Evolutionary conservation across 805 yeast genomes (phyloP), one percentile per base, ranked within the genome.

Genomic region (Wickerhamiella qilinensis): DNA sequence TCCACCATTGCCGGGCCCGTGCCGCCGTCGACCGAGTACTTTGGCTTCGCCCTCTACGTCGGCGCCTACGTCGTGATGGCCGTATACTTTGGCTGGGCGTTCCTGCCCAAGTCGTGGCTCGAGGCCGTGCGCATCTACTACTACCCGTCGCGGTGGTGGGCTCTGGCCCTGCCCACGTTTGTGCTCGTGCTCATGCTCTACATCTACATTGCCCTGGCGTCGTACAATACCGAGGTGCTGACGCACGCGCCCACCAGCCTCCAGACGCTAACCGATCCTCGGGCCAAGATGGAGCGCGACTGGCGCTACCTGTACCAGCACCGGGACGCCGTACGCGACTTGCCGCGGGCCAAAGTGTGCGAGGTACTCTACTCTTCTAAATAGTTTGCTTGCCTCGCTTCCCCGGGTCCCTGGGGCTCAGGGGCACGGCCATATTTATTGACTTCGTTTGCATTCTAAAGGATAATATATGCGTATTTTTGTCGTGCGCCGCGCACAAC

Each of bases 71-170:
- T 75, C 2, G 64, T 70, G 0, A 63, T 82, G 20, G 41, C 65
- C 2, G 56, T 69, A 4, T 80, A 81, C 68, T 45, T 76, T 2
- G 43, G 70, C 3, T 88, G 97, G 96, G 72, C 93, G 1, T 51
- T 79, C 3, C 51, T 75, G 0, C 96, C 96, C 0, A 69, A 71
- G 29, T 44, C 51, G n/a, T 49, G 69, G 27, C 67, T 79, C 31
- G 65, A 73, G 40, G 48, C 49, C 7, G 46, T 73, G 22, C 75
- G 74, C 15, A 71, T 78, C 16, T 71, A 68, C 49, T 85, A 75
- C 56, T 80, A 76, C 48, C 97, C 97, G 0, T 80, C 88, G 24
- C 66, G 93, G 46, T 80, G 86, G 75, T 91, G 97, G 98, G 77
- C 93, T 2, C 53, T 81, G 27, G 80, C 83, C 1, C 56, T 81